These are phyloP conservation scores for Blakeslea trispora DNA, from an alignment of 371 early-diverging fungal genomes.

Conservation along the genomic window DNA sequence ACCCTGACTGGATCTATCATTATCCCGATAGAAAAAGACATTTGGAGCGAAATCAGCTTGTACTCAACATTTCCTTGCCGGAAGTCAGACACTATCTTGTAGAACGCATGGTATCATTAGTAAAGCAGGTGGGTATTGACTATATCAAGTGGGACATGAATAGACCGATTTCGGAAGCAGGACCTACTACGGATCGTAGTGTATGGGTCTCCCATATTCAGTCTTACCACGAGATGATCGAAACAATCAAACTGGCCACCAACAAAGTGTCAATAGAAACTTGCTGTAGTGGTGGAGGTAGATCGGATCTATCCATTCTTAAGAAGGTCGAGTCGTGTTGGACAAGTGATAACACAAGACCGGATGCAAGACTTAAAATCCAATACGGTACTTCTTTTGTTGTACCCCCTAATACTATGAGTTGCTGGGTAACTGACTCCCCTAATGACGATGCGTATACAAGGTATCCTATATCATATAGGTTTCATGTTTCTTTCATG, in stretches of 20 bases:
- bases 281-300: slow-evolving; percentile 50
- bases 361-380: slow-evolving; percentile 41
- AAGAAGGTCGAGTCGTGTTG: slow-evolving; percentile 30
- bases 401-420: slow-evolving; percentile 38
- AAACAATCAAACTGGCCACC: slow-evolving; percentile 22
- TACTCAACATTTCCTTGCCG: slow-evolving; percentile 29
- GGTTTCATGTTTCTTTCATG: slow-evolving; percentile 44
- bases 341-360: slow-evolving; percentile 44
- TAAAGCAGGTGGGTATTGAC: slow-evolving; percentile 24
- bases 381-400: slow-evolving; percentile 44
- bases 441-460: slow-evolving; percentile 17
- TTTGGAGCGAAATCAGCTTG: slow-evolving; percentile 37
- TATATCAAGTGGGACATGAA: slow-evolving; percentile 58
- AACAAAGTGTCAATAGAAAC: slow-evolving; percentile 36
- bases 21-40: slow-evolving; percentile 29
- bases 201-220: slow-evolving; percentile 28
- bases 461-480: slow-evolving; percentile 35
- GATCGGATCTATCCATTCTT: slow-evolving; percentile 36
- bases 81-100: slow-evolving; percentile 36
- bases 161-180: slow-evolving; percentile 36
- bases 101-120: slow-evolving; percentile 9
- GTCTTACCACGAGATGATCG: slow-evolving; percentile 26
- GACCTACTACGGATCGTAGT: slow-evolving; percentile 16
- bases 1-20: slow-evolving; percentile 52
- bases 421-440: slow-evolving; percentile 41